A percentile compares a stretch with the other conserved stretches of the same genome.
Conservation (phyloP, 805 yeast genomes). For the Jamesozyma piceae region DNA sequence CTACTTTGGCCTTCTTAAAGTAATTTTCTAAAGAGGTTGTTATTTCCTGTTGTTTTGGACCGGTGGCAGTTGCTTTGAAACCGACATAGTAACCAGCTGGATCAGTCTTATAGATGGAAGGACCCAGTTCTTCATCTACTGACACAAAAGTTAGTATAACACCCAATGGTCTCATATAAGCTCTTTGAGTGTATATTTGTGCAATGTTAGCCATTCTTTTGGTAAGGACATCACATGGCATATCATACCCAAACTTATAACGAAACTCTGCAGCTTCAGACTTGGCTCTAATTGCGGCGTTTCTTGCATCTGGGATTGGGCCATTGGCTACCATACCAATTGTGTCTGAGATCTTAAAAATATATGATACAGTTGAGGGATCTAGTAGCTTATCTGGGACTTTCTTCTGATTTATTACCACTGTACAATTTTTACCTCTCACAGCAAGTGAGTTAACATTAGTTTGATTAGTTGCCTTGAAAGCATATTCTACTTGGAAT, state of each 20-base stretch:
- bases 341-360: constrained; percentile 70
- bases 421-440: constrained; percentile 78
- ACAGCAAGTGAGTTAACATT: constrained; percentile 84
- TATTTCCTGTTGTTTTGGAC: constrained; percentile 96
- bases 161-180: constrained; percentile 97
- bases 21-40: constrained; percentile 83
- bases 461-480: constrained; percentile 89
- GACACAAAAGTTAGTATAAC: constrained; percentile 84
- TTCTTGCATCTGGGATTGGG: constrained; percentile 90
- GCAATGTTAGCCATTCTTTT: constrained; percentile 93
- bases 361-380: constrained; percentile 73
- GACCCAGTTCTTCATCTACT: constrained; percentile 84
- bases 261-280: constrained; percentile 93
- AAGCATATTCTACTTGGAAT: constrained; percentile 96
- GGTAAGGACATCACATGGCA: constrained; percentile 88
- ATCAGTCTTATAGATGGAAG: constrained; percentile 83
- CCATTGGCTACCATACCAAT: constrained; percentile 93
- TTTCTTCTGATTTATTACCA: constrained; percentile 87
- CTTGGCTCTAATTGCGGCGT: constrained; percentile 82
- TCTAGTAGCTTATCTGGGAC: constrained; percentile 92
- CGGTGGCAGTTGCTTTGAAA: constrained; percentile 86
- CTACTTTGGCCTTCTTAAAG: constrained; percentile 51
- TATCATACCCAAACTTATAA: constrained; percentile 90
- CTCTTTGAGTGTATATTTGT: constrained; percentile 93
- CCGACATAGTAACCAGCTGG: constrained; percentile 96